A percentile compares a stretch with the other conserved stretches of the same genome.
phyloP scores from a whole-genome alignment of 805 yeast species.

The Blastobotrys robertii region DNA sequence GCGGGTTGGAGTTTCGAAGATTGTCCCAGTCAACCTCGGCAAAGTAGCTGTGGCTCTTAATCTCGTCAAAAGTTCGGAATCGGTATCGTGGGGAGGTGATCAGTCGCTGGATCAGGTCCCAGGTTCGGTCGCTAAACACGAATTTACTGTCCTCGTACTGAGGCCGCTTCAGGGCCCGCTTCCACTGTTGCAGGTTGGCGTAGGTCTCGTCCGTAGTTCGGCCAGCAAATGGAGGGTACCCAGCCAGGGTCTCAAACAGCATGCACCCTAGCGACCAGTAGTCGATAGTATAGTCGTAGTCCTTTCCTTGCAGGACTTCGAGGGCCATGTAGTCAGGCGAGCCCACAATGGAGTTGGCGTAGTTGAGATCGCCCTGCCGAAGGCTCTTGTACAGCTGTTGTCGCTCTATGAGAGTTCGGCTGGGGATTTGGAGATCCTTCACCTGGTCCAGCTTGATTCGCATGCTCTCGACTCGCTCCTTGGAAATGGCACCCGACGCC shows the following conservation, averaged over 20 bases:
- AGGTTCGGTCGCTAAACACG: constrained; percentile 92
- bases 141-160: constrained; percentile 82
- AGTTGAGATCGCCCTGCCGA: constrained; percentile 62
- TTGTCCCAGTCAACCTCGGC: constrained; percentile 71
- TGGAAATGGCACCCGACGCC: constrained; percentile 92
- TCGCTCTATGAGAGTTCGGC: constrained; percentile 76
- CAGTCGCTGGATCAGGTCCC: constrained; percentile 74
- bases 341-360: constrained; percentile 94
- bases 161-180: constrained; percentile 78
- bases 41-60: constrained; percentile 72
- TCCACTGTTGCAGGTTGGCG: constrained; percentile 88
- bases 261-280: constrained; percentile 99
- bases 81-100: constrained; percentile 74
- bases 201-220: constrained; percentile 90
- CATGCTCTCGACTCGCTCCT: constrained; percentile 90
- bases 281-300: constrained; percentile 92
- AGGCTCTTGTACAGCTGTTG: constrained; percentile 75
- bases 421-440: constrained; percentile 62
- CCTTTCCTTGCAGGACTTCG: constrained; percentile 89
- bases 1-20: constrained; percentile 68
- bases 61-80: constrained; percentile 69
- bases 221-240: constrained; percentile 96
- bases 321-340: constrained; percentile 99
- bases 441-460: constrained; percentile 52
- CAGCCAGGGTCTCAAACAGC: constrained; percentile 90